Evolutionary conservation across 768 basidiomycete genomes (phyloP).

Genomic region (Boletellus emodensis): DNA sequence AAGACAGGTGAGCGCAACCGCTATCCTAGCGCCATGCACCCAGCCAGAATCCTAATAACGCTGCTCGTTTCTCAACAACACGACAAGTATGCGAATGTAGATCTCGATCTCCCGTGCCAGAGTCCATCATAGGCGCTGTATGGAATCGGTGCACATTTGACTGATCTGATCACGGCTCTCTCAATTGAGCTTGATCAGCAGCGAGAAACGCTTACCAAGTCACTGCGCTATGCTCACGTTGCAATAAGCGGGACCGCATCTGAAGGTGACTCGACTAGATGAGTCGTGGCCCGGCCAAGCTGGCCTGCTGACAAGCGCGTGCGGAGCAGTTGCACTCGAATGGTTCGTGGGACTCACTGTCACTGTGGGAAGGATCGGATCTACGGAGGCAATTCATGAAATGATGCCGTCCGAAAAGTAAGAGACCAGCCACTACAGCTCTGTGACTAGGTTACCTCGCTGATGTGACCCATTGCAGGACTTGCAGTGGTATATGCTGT

Average conservation of each 20-base stretch:
- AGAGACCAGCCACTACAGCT: slow-evolving; percentile 27
- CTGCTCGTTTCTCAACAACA: slow-evolving; percentile 10
- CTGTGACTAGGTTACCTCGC: slow-evolving; percentile 31
- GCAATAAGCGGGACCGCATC: neutral
- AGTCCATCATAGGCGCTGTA: slow-evolving; percentile 1
- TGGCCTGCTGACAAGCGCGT: slow-evolving; percentile 13
- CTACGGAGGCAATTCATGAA: slow-evolving; percentile 20
- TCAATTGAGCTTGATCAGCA: slow-evolving; percentile 19
- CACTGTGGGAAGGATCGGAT: slow-evolving; percentile 23
- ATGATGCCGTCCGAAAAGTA: slow-evolving; percentile 30
- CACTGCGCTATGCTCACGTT: neutral
- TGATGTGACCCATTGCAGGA: slow-evolving; percentile 27
- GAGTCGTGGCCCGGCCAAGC: slow-evolving; percentile 13
- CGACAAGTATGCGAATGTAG: slow-evolving; percentile 9
- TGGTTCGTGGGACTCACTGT: slow-evolving; percentile 11
- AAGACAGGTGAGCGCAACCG: neutral
- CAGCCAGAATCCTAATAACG: neutral
- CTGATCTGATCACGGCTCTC: slow-evolving; percentile 6
- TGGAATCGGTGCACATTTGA: slow-evolving; percentile 9
- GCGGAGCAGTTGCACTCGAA: slow-evolving; percentile 12
- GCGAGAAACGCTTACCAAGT: slow-evolving; percentile 11
- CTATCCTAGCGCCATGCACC: neutral
- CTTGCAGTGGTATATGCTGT: slow-evolving; percentile 30
- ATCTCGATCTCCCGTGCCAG: slow-evolving; percentile 8
- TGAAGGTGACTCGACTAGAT: slow-evolving; percentile 12